phyloP scores from a whole-genome alignment of 192 early-diverging fungal species.

The Gryganskiella cystojenkinii region DNA sequence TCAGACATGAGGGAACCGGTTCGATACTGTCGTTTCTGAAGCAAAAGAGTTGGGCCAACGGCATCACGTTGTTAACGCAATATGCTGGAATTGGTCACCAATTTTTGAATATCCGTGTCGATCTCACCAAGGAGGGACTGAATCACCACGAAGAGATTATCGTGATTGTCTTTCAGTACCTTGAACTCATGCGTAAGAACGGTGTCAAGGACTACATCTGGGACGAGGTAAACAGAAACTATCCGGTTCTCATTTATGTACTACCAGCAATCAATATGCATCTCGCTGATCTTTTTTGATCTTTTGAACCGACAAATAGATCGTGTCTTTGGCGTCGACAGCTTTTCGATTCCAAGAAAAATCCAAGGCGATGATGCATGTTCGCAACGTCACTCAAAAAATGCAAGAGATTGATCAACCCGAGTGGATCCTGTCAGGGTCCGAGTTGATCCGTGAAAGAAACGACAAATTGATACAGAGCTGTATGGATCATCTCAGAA shows the following conservation, averaged over 20 bases:
- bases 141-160: conserved; percentile 83
- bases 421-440: conserved; percentile 71
- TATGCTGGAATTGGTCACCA: conserved; percentile 60
- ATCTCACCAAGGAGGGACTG: conserved; percentile 80
- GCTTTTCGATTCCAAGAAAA: conserved; percentile 82
- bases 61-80: conserved; percentile 63
- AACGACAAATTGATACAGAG: conserved; percentile 70
- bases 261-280: conserved; percentile 58
- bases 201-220: conserved; percentile 83
- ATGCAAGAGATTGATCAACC: conserved; percentile 82
- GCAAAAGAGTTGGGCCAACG: conserved; percentile 84
- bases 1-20: conserved; percentile 87
- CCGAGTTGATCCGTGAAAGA: conserved; percentile 66
- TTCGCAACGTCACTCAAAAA: conserved; percentile 67
- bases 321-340: conserved; percentile 51
- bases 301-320: conserved; percentile 49
- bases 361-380: conserved; percentile 67
- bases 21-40: conserved; percentile 86
- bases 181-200: conserved; percentile 74
- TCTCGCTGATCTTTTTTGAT: conserved; percentile 59
- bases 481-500: conserved; percentile 65
- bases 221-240: conserved; percentile 72
- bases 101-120: conserved; percentile 80
- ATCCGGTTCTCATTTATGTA: conserved; percentile 28
- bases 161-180: conserved; percentile 86